Evolutionary conservation across 306 rosid species (phyloP).

Genomic region (Potentilla sterilis): DNA sequence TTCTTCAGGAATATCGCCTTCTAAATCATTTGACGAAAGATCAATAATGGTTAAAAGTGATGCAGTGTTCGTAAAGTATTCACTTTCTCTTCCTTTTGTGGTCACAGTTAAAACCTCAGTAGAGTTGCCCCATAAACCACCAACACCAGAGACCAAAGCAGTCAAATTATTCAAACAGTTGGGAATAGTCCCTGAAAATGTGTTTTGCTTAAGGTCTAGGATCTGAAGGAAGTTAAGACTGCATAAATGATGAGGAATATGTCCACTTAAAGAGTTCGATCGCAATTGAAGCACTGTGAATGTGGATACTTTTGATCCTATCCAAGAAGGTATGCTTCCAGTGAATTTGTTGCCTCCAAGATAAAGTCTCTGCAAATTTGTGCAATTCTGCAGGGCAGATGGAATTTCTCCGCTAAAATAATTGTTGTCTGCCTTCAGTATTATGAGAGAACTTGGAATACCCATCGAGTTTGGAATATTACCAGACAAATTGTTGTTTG

Average conservation of each 20-base stretch:
- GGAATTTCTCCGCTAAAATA: background rate
- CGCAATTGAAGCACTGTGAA: background rate
- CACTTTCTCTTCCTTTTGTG: background rate
- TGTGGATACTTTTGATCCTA: background rate
- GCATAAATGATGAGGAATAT: background rate
- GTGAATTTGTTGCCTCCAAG: background rate
- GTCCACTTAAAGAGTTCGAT: background rate
- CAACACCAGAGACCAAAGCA: background rate
- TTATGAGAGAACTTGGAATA: background rate
- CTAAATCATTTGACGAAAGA: background rate
- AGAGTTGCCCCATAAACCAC: rapidly evolving
- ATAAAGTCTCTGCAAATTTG: rapidly evolving
- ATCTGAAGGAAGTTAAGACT: background rate
- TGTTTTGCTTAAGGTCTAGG: background rate
- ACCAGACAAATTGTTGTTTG: background rate
- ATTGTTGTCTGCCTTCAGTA: background rate
- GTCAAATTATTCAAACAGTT: background rate
- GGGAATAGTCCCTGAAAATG: background rate
- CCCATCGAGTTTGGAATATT: background rate
- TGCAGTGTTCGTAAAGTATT: background rate
- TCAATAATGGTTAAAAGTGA: background rate
- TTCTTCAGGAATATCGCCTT: constrained; percentile 2
- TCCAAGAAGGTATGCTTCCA: background rate
- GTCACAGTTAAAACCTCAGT: background rate
- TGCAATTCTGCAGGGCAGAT: background rate